phyloP scores from a whole-genome alignment of 2,329 filamentous ascomycete species.

The Keithomyces neogunnii region DNA sequence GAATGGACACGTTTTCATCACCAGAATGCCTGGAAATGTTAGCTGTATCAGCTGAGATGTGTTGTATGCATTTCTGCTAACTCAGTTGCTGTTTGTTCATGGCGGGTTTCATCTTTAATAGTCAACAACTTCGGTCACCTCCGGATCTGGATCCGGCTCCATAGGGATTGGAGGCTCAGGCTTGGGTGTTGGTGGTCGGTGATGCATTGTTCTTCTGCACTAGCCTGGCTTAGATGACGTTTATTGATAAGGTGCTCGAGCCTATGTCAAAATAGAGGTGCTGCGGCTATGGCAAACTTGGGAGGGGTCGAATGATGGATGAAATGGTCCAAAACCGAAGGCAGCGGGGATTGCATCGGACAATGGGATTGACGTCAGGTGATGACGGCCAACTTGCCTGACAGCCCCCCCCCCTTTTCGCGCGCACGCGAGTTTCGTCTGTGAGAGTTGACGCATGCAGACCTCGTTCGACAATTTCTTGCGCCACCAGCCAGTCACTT shows the following conservation, averaged over 20 bases:
- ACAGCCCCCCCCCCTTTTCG: too few species aligned
- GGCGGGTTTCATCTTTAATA: slow-evolving; percentile 9
- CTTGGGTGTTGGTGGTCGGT: slow-evolving; percentile 22
- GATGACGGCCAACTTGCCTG: not conserved
- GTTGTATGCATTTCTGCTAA: not conserved
- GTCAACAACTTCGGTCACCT: slow-evolving; percentile 20
- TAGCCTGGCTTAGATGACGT: not conserved
- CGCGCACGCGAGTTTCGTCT: too few species aligned
- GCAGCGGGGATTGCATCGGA: not conserved
- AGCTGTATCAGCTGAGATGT: not conserved
- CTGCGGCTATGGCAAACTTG: not conserved
- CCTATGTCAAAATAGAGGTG: not conserved
- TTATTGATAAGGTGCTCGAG: not conserved
- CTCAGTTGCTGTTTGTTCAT: not conserved
- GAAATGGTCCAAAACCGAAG: not conserved
- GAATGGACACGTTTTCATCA: not conserved
- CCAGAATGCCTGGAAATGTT: not conserved
- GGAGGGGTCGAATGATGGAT: not conserved
- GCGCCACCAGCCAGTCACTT: too few species aligned
- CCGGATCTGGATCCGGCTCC: slow-evolving; percentile 15
- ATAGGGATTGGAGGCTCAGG: slow-evolving; percentile 19
- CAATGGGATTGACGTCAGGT: not conserved
- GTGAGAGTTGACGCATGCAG: not conserved
- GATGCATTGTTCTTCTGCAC: slow-evolving; percentile 4
- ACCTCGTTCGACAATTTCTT: too few species aligned